phyloP scores from a whole-genome alignment of 306 rosid species.

The Lagenaria siceraria region DNA sequence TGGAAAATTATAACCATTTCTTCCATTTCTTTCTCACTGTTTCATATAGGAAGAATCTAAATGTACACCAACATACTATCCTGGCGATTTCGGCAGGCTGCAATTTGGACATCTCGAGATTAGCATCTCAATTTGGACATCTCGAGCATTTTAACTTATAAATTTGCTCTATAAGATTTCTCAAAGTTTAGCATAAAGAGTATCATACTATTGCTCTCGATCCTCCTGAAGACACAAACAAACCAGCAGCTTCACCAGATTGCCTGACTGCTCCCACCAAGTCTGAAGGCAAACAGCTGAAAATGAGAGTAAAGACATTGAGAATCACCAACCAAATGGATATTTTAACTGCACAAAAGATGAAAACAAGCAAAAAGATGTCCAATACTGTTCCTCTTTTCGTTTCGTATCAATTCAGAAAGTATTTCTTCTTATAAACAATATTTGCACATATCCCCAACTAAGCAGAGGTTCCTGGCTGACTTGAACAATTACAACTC shows the following conservation, averaged over 20 bases:
- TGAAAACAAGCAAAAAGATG: background rate
- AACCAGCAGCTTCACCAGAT: conserved; percentile 63
- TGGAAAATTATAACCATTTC: background rate
- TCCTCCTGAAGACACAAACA: conserved; percentile 82
- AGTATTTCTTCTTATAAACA: background rate
- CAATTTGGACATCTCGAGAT: no score
- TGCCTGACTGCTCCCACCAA: conserved; percentile 89
- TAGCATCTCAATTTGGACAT: no score
- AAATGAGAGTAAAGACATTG: conserved; percentile 10
- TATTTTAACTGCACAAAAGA: background rate
- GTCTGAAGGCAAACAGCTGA: conserved; percentile 91
- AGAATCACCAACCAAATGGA: background rate
- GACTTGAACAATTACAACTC: background rate
- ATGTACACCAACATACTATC: background rate
- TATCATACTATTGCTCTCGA: conserved; percentile 68
- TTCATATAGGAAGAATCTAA: background rate
- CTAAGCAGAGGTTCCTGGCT: background rate
- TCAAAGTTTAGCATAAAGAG: background rate
- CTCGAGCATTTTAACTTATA: no score
- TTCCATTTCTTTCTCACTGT: background rate
- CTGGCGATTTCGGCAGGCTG: background rate
- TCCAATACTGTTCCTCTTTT: background rate
- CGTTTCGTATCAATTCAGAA: background rate
- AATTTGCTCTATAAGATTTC: no score
- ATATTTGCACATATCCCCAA: background rate